Percentiles rank a stretch among this genome's conserved stretches.
phyloP scores from a whole-genome alignment of 148 eudicot species.

The Rhododendron ferrugineum region DNA sequence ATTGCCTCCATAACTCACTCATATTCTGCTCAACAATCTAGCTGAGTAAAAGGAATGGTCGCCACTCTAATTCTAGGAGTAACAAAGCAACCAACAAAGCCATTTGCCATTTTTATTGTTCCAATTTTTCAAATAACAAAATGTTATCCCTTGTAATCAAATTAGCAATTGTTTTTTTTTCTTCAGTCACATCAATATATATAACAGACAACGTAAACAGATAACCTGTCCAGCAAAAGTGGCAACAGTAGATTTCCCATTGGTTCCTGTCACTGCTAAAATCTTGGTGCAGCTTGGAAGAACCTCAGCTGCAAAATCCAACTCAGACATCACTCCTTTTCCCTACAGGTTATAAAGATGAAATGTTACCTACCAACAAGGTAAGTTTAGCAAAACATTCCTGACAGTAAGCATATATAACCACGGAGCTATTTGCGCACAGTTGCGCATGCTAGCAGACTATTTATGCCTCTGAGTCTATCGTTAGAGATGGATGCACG shows the following conservation, averaged over 20 bases:
- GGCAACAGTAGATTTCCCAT: conserved; percentile 21
- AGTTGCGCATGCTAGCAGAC: background rate
- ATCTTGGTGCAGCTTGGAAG: conserved; percentile 18
- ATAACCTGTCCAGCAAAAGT: conserved; percentile 20
- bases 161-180: background rate
- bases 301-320: conserved; percentile 22
- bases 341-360: conserved; percentile 9
- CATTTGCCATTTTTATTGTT: background rate
- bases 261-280: conserved; percentile 21
- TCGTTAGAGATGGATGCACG: no score
- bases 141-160: background rate
- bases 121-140: background rate
- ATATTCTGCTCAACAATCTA: background rate
- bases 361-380: background rate
- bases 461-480: no score
- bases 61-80: background rate
- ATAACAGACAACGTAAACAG: no score
- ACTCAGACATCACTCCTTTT: conserved; percentile 14
- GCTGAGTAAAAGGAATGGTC: background rate
- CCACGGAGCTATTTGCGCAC: background rate
- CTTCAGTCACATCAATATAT: background rate
- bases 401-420: background rate
- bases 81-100: background rate
- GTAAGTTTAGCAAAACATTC: background rate
- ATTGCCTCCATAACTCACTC: background rate